Evolutionary conservation across 2,329 filamentous ascomycete genomes (phyloP).

Genomic region (Ophiostoma himal-ulmi): DNA sequence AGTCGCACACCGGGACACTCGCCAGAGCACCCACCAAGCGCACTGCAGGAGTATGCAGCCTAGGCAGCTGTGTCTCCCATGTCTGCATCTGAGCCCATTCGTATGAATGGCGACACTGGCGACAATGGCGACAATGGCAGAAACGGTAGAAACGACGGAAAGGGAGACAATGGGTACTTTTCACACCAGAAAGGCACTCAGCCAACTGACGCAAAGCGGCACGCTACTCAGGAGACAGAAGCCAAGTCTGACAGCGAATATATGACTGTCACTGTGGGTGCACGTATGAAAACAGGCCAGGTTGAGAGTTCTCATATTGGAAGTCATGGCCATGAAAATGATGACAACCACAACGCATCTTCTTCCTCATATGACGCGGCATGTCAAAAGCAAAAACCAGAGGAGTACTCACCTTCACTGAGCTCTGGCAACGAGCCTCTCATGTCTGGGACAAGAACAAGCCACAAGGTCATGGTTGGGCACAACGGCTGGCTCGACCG

Average conservation of each 20-base stretch:
- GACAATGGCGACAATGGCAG: too few species aligned
- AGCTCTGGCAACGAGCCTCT: constrained; percentile 40
- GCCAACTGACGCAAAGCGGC: not conserved
- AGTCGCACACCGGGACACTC: constrained; percentile 8
- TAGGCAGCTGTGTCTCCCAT: constrained; percentile 24
- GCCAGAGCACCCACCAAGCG: constrained; percentile 13
- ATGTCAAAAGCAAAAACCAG: constrained; percentile 20
- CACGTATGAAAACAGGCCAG: not conserved
- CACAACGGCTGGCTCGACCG: constrained; percentile 53
- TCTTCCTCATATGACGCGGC: not conserved
- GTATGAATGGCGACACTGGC: too few species aligned
- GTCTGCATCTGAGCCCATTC: constrained; percentile 14
- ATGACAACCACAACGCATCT: not conserved
- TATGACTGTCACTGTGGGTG: not conserved
- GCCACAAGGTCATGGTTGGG: constrained; percentile 49
- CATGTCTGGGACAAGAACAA: constrained; percentile 33
- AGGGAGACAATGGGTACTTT: not conserved
- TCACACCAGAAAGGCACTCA: not conserved
- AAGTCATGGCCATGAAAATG: not conserved
- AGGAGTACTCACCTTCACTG: constrained; percentile 40
- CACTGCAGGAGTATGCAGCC: constrained; percentile 24
- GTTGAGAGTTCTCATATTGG: not conserved
- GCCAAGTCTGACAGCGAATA: constrained; percentile 2
- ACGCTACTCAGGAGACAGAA: not conserved
- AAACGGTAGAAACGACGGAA: not conserved